A percentile compares a stretch with the other conserved stretches of the same genome.
Evolutionary conservation across 345 rosid species (phyloP).

Genomic region (Brassica napus): Da-Ae NC_063436.1:2510001-2510500

Average conservation of each 20-base stretch:
- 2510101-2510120: conserved; percentile 80
- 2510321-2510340: conserved; percentile 69
- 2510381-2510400: conserved; percentile 72
- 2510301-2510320: conserved; percentile 70
- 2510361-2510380: conserved; percentile 63
- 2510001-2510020: conserved; percentile 73
- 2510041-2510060: conserved; percentile 84
- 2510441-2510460: conserved; percentile 81
- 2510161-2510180: conserved; percentile 67
- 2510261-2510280: conserved; percentile 61
- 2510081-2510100: conserved; percentile 75
- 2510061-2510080: conserved; percentile 85
- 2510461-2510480: conserved; percentile 87
- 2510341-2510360: conserved; percentile 69
- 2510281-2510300: conserved; percentile 75
- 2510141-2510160: conserved; percentile 79
- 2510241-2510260: conserved; percentile 48
- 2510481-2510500: conserved; percentile 61
- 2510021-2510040: conserved; percentile 69
- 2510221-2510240: conserved; percentile 70
- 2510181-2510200: conserved; percentile 73
- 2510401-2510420: conserved; percentile 67
- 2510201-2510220: conserved; percentile 70
- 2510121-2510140: conserved; percentile 75
- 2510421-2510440: conserved; percentile 70